phyloP scores from a whole-genome alignment of 306 rosid species.

The Canavalia gladiata region DNA sequence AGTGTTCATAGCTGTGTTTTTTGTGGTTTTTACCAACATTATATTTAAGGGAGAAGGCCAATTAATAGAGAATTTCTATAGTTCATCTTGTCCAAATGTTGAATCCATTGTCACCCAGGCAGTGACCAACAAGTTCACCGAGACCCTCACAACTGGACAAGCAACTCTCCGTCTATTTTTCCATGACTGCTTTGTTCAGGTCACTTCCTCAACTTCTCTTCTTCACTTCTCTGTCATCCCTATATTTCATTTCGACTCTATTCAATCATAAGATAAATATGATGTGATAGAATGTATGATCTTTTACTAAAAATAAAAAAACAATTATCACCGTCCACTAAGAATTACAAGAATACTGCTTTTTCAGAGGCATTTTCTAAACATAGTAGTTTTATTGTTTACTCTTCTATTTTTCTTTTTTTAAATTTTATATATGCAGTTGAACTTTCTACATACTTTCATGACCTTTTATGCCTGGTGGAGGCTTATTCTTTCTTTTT shows the following conservation, averaged over 20 bases:
- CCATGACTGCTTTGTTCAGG: slow-evolving; percentile 92
- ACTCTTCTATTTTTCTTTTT: not conserved
- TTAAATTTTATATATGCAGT: not conserved
- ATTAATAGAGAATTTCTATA: slow-evolving; percentile 68
- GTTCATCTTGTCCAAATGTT: slow-evolving; percentile 69
- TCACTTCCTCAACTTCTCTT: slow-evolving; percentile 12
- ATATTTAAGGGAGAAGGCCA: slow-evolving; percentile 53
- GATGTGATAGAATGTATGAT: too few species aligned
- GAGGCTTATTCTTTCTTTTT: slow-evolving; percentile 28
- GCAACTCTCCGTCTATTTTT: slow-evolving; percentile 85
- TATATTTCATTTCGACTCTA: too few species aligned
- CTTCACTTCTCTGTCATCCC: too few species aligned
- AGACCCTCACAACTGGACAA: slow-evolving; percentile 66
- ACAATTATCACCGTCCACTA: too few species aligned
- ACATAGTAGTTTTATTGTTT: not conserved
- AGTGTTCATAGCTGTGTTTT: slow-evolving; percentile 38
- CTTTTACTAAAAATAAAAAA: too few species aligned
- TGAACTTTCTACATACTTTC: not conserved
- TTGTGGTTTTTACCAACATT: slow-evolving; percentile 38
- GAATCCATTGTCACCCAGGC: slow-evolving; percentile 72
- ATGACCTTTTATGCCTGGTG: slow-evolving; percentile 34
- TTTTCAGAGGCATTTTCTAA: not conserved
- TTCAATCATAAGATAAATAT: too few species aligned
- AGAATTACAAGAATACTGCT: too few species aligned
- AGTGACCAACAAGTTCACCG: slow-evolving; percentile 65